A percentile compares a stretch with the other conserved stretches of the same genome.
Evolutionary conservation across 2,329 filamentous ascomycete species (phyloP).

Genomic region (Sporothrix brasiliensis): DNA sequence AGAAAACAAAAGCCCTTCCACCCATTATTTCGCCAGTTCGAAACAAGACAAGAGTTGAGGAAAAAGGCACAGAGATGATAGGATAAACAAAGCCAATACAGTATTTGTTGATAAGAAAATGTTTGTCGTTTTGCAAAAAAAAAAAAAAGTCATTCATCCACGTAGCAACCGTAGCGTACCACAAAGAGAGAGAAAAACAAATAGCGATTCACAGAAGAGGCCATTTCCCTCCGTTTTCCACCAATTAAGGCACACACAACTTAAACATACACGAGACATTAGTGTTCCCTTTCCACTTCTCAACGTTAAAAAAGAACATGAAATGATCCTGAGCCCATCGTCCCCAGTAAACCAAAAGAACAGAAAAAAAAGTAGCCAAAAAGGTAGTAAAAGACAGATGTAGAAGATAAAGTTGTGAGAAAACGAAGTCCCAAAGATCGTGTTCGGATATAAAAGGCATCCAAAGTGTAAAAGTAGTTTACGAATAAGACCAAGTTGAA

Average conservation of each 20-base stretch:
- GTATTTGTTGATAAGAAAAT: neutral
- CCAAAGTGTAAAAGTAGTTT: neutral
- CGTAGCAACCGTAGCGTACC: neutral
- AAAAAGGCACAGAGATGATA: neutral
- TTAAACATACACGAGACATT: constrained; percentile 28
- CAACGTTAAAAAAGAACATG: neutral
- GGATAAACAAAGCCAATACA: neutral
- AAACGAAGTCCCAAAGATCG: neutral
- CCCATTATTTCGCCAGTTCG: constrained; percentile 1
- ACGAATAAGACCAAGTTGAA: neutral
- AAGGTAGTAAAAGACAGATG: constrained; percentile 17
- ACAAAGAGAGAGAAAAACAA: neutral
- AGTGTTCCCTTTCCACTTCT: constrained; percentile 18
- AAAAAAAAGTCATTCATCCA: constrained; percentile 14
- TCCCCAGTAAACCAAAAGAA: neutral
- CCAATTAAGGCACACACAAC: neutral
- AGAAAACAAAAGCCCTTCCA: neutral
- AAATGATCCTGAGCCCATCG: constrained; percentile 12
- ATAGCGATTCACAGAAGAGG: constrained; percentile 13
- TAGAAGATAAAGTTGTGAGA: constrained; percentile 18
- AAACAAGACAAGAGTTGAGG: neutral
- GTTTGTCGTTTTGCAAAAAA: neutral
- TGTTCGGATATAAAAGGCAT: constrained; percentile 21
- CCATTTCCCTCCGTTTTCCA: neutral
- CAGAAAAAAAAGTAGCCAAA: constrained; percentile 16